Conservation (phyloP, 495 filamentous ascomycete genomes). For the Bacidia gigantensis region DNA sequence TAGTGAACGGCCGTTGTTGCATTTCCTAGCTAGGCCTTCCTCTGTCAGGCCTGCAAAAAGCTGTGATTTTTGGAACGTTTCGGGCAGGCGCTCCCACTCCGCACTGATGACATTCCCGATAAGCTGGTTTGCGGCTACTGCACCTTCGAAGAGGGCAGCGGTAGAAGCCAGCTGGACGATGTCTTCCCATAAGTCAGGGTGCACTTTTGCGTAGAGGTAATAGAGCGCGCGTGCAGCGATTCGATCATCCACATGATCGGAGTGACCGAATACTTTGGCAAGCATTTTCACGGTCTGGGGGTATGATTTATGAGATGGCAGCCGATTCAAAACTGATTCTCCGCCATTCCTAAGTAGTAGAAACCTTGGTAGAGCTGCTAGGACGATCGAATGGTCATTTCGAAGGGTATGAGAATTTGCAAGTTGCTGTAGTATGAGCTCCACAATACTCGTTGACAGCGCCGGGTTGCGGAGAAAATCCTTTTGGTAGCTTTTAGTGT, state of each 20-base stretch:
- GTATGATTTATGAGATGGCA: conserved; percentile 17
- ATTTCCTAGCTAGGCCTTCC: conserved; percentile 24
- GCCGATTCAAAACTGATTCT: conserved; percentile 31
- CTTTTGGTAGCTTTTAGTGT: conserved; percentile 39
- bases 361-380: neutral
- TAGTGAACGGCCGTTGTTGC: conserved; percentile 25
- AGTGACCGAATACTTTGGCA: conserved; percentile 38
- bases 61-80: conserved; percentile 17
- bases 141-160: conserved; percentile 43
- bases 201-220: conserved; percentile 37
- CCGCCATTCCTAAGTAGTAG: conserved; percentile 2
- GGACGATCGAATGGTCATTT: neutral
- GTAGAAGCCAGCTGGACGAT: conserved; percentile 41
- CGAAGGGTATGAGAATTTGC: neutral
- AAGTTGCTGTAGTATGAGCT: neutral
- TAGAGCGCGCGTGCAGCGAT: conserved; percentile 45
- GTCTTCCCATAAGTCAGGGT: conserved; percentile 37
- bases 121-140: conserved; percentile 40
- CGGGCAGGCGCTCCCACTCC: conserved; percentile 35
- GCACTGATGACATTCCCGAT: conserved; percentile 41
- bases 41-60: conserved; percentile 33
- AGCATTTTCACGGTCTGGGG: neutral
- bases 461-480: conserved; percentile 31
- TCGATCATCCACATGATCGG: conserved; percentile 23
- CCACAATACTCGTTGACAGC: neutral